Conservation (phyloP, 2,329 filamentous ascomycete genomes). For the Fusarium sp. region DNA sequence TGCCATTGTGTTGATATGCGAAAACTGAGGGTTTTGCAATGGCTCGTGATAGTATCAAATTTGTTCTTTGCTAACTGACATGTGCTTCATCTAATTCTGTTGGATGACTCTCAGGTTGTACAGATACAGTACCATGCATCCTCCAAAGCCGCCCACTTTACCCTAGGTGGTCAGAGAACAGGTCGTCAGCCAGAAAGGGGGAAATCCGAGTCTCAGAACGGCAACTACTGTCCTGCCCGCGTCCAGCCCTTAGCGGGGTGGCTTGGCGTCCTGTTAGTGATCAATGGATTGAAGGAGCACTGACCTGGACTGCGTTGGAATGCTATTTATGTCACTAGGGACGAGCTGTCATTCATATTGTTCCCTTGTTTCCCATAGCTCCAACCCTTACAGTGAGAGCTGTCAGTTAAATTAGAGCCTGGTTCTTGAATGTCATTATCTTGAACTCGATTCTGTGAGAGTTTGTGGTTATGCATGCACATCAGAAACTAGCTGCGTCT, state of each 20-base stretch:
- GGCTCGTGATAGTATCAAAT: background rate
- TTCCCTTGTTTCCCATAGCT: background rate
- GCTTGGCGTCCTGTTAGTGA: slow-evolving; percentile 31
- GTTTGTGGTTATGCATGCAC: slow-evolving; percentile 2
- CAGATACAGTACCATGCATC: slow-evolving; percentile 1
- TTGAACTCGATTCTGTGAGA: background rate
- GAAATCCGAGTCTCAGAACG: slow-evolving; percentile 32
- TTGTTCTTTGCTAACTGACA: no score
- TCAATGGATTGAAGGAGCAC: slow-evolving; percentile 7
- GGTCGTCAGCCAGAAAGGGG: slow-evolving; percentile 29
- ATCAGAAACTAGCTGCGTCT: slow-evolving; percentile 13
- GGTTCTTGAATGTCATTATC: background rate
- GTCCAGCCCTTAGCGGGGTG: slow-evolving; percentile 31
- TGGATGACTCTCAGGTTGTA: background rate
- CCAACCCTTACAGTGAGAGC: background rate
- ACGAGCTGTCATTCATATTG: background rate
- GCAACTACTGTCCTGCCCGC: slow-evolving; percentile 33
- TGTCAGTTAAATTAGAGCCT: background rate
- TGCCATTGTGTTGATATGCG: background rate
- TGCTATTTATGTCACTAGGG: slow-evolving; percentile 18
- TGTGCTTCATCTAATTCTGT: background rate
- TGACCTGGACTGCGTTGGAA: slow-evolving; percentile 11
- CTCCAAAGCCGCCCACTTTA: slow-evolving; percentile 9
- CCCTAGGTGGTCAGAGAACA: background rate
- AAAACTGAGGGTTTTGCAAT: background rate